Evolutionary conservation across 2,329 filamentous ascomycete species (phyloP).

Genomic region (Hirsutella minnesotensis): DNA sequence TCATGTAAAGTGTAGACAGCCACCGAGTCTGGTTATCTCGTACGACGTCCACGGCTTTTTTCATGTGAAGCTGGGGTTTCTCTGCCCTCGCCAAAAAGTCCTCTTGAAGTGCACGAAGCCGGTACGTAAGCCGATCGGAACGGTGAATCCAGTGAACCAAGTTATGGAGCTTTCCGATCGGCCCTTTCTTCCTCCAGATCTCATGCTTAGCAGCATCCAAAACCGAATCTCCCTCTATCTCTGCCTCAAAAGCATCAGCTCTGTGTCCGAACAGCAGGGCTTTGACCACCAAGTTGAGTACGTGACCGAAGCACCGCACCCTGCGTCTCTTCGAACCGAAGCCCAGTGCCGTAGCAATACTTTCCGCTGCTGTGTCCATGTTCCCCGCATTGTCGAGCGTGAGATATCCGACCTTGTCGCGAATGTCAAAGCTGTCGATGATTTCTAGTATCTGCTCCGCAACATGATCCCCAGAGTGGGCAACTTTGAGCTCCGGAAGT

Average conservation of each 20-base stretch:
- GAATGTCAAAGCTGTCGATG: slow-evolving; percentile 1
- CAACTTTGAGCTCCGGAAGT: slow-evolving; percentile 4
- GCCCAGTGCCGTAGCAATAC: neutral
- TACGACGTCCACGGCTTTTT: no score
- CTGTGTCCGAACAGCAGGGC: neutral
- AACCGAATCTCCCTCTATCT: neutral
- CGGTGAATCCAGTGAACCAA: no score
- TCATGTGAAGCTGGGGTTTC: no score
- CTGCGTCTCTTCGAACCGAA: neutral
- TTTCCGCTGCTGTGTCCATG: neutral
- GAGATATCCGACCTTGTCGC: neutral
- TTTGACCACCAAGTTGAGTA: no score
- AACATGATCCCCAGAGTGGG: slow-evolving; percentile 6
- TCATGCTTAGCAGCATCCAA: neutral
- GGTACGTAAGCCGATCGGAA: neutral
- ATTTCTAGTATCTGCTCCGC: slow-evolving; percentile 5
- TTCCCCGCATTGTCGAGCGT: neutral
- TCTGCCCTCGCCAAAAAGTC: no score
- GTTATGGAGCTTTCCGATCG: neutral
- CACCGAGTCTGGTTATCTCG: no score
- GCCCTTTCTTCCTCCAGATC: neutral
- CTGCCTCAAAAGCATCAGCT: no score
- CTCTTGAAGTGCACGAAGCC: no score
- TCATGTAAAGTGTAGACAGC: no score
- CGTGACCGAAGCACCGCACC: no score